A percentile compares a stretch with the other conserved stretches of the same genome.
phyloP scores from a whole-genome alignment of 495 filamentous ascomycete species.

The Cercophora samala region DNA sequence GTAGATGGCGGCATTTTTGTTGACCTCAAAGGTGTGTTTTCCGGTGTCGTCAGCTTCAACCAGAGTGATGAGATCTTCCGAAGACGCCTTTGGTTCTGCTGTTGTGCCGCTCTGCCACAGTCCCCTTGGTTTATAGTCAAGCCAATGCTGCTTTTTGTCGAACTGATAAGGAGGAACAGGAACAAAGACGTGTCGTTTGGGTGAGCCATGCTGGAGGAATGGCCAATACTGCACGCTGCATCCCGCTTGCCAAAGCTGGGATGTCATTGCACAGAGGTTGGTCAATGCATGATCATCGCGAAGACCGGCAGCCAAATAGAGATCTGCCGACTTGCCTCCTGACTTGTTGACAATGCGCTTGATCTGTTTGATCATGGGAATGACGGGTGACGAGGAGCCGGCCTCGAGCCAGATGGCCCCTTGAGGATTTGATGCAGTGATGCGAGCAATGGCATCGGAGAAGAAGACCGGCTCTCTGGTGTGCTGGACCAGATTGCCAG shows the following conservation, averaged over 20 bases:
- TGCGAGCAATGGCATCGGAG: constrained; percentile 28
- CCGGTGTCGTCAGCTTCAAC: not conserved
- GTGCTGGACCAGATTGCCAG: not conserved
- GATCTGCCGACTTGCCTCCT: constrained; percentile 20
- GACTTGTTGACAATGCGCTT: not conserved
- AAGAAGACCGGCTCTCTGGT: constrained; percentile 36
- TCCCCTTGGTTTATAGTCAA: not conserved
- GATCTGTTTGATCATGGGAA: constrained; percentile 24
- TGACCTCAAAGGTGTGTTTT: constrained; percentile 12
- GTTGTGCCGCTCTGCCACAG: too few species aligned
- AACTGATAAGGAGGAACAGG: constrained; percentile 56
- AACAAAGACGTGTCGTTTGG: constrained; percentile 16
- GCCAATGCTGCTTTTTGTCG: constrained; percentile 39
- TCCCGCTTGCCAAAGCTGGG: constrained; percentile 5
- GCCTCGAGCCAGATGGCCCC: constrained; percentile 10
- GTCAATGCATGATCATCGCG: not conserved
- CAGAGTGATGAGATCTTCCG: not conserved
- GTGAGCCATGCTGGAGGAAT: not conserved
- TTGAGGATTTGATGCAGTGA: constrained; percentile 12
- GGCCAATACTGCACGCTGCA: not conserved
- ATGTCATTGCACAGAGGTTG: not conserved
- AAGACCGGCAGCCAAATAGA: not conserved
- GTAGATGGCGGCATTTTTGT: constrained; percentile 13
- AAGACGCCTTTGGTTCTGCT: too few species aligned
- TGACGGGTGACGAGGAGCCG: constrained; percentile 8